Evolutionary conservation across 1,284 basidiomycete species (phyloP).

Genomic region (Quambalaria eucalypti): DNA sequence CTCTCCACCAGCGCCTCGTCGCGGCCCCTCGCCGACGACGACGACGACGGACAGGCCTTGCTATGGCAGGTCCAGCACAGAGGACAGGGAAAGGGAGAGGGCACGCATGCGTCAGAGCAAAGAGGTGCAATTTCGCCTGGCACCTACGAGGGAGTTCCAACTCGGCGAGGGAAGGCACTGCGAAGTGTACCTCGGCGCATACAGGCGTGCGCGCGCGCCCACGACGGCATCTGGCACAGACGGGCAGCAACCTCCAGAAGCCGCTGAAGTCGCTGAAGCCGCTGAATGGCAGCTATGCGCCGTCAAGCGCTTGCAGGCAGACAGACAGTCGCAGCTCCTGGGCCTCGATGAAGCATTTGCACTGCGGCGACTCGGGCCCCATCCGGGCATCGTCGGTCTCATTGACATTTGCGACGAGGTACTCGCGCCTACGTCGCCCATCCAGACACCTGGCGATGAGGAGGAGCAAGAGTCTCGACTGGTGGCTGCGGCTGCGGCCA

Average conservation of each 20-base stretch:
- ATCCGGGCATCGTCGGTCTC: conserved; percentile 37
- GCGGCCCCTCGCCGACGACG: neutral
- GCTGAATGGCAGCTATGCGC: conserved; percentile 36
- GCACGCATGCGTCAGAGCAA: conserved; percentile 26
- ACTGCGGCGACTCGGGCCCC: conserved; percentile 32
- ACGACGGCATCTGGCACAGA: neutral
- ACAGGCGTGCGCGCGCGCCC: conserved; percentile 4
- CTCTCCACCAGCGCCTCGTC: no score
- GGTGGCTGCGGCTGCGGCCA: no score
- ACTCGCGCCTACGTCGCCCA: conserved; percentile 14
- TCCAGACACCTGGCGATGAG: conserved; percentile 5
- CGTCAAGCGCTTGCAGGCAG: conserved; percentile 40
- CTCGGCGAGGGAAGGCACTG: conserved; percentile 42
- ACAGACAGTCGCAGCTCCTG: conserved; percentile 37
- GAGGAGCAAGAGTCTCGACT: no score
- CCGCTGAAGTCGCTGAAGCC: neutral
- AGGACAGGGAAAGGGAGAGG: conserved; percentile 31
- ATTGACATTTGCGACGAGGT: conserved; percentile 42
- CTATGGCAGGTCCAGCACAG: conserved; percentile 28
- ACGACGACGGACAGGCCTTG: neutral
- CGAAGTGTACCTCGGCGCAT: conserved; percentile 38
- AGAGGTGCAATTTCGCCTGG: conserved; percentile 35
- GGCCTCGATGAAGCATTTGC: conserved; percentile 45
- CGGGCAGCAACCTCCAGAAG: neutral
- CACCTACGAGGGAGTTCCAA: conserved; percentile 27